Evolutionary conservation across 2,329 filamentous ascomycete species (phyloP), one percentile per base, ranked within the genome.

Genomic region (Cladosporium sp.): DNA sequence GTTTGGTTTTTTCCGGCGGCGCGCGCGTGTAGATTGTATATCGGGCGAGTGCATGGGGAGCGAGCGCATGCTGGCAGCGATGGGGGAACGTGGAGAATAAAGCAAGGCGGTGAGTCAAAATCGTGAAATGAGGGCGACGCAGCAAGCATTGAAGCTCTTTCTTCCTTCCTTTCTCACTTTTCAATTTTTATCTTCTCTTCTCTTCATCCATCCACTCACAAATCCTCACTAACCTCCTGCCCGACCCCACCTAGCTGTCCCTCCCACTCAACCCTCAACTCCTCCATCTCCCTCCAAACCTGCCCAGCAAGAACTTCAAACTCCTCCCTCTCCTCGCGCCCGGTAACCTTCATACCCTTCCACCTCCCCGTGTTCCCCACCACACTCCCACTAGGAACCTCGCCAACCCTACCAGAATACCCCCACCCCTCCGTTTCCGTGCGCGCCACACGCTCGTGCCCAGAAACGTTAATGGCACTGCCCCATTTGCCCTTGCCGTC

Each of bases 401-500:
- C 85, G 0, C 74, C 72, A 42, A 79, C 65, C 27, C 70, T 72
- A 2, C 81, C 81, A 38, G 77, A 76, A 64, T 74, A 75, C 0
- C 89, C 91, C 90, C 91, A 96, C 7, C 89, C 88, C 38, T 88
- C 83, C 3, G 95, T 84, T 67, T 95, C 88, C 1, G 90, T 94
- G 60, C 82, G 81, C 68, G 84, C 85, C 4, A 88, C 80, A 33
- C 77, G 72, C 52, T 79, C 77, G 16, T 75, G 70, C 0, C 85
- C 83, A 49, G 70, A 67, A 9, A 78, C 67, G 56, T 84, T 78
- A 7, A 78, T 78, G n/a, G 81, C 79, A 25, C 85, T 86, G 2
- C 92, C 92, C 92, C 92, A 97, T 72, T 97, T 97, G 43, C 68
- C 78, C 65, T 74, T 83, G 54, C 76, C 77, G 38, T 74, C 76